These are phyloP conservation scores for Trichoderma guizhouense DNA, from an alignment of 2,329 filamentous ascomycete species.

Conservation along the genomic window DNA sequence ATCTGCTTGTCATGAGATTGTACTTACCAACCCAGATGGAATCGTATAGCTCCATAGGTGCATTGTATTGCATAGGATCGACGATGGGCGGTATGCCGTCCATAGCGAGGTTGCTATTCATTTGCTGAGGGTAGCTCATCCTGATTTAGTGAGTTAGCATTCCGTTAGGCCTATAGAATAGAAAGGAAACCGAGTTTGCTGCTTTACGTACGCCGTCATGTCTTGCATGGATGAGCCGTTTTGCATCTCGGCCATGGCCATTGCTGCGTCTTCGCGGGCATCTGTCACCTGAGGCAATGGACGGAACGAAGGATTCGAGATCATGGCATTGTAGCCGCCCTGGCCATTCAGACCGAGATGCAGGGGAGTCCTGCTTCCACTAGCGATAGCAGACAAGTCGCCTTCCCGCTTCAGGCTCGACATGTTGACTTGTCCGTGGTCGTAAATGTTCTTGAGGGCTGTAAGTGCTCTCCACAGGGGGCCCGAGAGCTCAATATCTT, in stretches of 20 bases:
- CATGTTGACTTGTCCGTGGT: constrained; percentile 58
- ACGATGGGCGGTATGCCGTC: constrained; percentile 48
- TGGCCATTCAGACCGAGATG: constrained; percentile 24
- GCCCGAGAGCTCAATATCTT: constrained; percentile 60
- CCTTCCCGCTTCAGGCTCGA: constrained; percentile 49
- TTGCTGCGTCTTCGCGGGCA: constrained; percentile 58
- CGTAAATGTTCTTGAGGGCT: constrained; percentile 63
- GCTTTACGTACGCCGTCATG: constrained; percentile 38
- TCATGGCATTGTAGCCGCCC: constrained; percentile 24
- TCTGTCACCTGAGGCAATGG: constrained; percentile 34
- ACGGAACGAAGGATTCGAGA: constrained; percentile 26
- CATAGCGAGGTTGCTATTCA: constrained; percentile 38
- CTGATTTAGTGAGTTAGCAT: background rate
- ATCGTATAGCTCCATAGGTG: constrained; percentile 65
- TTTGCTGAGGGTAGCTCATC: constrained; percentile 28
- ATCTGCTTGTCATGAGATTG: background rate
- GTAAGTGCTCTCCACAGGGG: constrained; percentile 59
- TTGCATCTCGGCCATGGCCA: constrained; percentile 65
- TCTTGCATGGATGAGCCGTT: constrained; percentile 50
- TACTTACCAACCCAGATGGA: constrained; percentile 65
- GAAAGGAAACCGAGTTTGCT: background rate
- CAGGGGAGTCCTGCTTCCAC: constrained; percentile 44
- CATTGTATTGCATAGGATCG: constrained; percentile 58
- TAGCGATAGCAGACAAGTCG: constrained; percentile 44
- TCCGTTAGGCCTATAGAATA: background rate